phyloP scores from a whole-genome alignment of 2,329 filamentous ascomycete genomes.

The Xylaria sp. region DNA sequence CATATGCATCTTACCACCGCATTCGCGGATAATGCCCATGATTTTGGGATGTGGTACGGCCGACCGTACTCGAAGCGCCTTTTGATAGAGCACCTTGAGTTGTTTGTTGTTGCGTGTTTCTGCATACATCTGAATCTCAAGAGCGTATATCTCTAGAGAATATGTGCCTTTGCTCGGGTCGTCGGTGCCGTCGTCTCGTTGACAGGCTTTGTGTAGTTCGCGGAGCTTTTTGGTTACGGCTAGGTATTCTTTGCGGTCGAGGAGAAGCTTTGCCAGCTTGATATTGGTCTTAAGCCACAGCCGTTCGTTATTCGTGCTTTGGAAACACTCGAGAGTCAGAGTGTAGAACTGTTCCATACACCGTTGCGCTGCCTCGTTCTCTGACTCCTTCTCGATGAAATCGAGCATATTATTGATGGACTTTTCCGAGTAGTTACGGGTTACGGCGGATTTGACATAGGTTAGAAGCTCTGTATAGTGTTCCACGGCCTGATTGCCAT shows the following conservation, averaged over 20 bases:
- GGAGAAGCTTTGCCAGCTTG: slow-evolving; percentile 89
- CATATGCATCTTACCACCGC: slow-evolving; percentile 99
- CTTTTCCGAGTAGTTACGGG: slow-evolving; percentile 98
- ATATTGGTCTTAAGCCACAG: slow-evolving; percentile 99
- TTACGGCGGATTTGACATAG: slow-evolving; percentile 96
- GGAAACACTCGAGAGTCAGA: slow-evolving; percentile 91
- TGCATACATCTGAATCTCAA: slow-evolving; percentile 99
- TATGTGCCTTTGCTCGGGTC: slow-evolving; percentile 98
- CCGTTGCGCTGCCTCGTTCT: slow-evolving; percentile 73
- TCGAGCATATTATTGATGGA: slow-evolving; percentile 99
- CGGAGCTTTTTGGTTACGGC: slow-evolving; percentile 84
- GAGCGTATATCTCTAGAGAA: slow-evolving; percentile 91
- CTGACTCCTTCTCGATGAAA: slow-evolving; percentile 91
- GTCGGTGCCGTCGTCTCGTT: slow-evolving; percentile 85
- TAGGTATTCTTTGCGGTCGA: slow-evolving; percentile 89
- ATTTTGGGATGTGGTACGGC: slow-evolving; percentile 98
- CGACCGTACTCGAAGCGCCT: slow-evolving; percentile 91
- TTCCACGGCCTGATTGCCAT: slow-evolving; percentile 74
- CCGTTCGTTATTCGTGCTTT: slow-evolving; percentile 96
- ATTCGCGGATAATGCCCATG: slow-evolving; percentile 98
- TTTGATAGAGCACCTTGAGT: slow-evolving; percentile 90
- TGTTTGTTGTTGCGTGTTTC: slow-evolving; percentile 98
- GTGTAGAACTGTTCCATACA: slow-evolving; percentile 98
- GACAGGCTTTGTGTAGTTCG: slow-evolving; percentile 89
- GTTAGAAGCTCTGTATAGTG: slow-evolving; percentile 96